Evolutionary conservation across 805 yeast genomes (phyloP).

Genomic region (Brettanomyces anomalus): DNA sequence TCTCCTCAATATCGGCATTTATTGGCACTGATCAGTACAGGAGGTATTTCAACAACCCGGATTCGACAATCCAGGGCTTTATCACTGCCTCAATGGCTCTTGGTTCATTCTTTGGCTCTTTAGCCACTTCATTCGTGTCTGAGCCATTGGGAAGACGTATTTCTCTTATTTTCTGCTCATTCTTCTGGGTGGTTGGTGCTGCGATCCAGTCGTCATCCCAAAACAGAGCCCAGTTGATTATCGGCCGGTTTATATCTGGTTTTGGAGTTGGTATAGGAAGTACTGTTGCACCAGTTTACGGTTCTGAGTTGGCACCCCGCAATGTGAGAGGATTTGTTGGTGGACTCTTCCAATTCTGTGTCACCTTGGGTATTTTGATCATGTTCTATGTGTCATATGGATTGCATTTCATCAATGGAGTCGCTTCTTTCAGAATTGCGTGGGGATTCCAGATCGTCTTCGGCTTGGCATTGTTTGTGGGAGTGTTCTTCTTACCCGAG

Average conservation of each 20-base stretch:
- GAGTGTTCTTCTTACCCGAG: slow-evolving; percentile 74
- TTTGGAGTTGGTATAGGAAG: slow-evolving; percentile 81
- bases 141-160: slow-evolving; percentile 39
- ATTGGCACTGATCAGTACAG: slow-evolving; percentile 41
- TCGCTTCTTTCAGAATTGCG: slow-evolving; percentile 73
- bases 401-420: slow-evolving; percentile 54
- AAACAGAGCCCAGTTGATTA: slow-evolving; percentile 34
- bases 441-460: slow-evolving; percentile 64
- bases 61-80: slow-evolving; percentile 55
- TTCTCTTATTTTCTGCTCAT: slow-evolving; percentile 20
- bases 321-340: slow-evolving; percentile 80
- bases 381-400: slow-evolving; percentile 80
- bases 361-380: slow-evolving; percentile 76
- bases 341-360: slow-evolving; percentile 73
- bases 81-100: slow-evolving; percentile 70
- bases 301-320: slow-evolving; percentile 81
- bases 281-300: slow-evolving; percentile 81
- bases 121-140: slow-evolving; percentile 38
- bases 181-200: slow-evolving; percentile 22
- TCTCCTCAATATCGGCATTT: slow-evolving; percentile 69
- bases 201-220: slow-evolving; percentile 21
- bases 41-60: slow-evolving; percentile 44
- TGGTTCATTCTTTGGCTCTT: slow-evolving; percentile 67
- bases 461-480: slow-evolving; percentile 55
- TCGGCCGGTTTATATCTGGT: slow-evolving; percentile 74